These are phyloP conservation scores for Tilletia horrida DNA, from an alignment of 1,284 basidiomycete genomes.

Conservation along the genomic window DNA sequence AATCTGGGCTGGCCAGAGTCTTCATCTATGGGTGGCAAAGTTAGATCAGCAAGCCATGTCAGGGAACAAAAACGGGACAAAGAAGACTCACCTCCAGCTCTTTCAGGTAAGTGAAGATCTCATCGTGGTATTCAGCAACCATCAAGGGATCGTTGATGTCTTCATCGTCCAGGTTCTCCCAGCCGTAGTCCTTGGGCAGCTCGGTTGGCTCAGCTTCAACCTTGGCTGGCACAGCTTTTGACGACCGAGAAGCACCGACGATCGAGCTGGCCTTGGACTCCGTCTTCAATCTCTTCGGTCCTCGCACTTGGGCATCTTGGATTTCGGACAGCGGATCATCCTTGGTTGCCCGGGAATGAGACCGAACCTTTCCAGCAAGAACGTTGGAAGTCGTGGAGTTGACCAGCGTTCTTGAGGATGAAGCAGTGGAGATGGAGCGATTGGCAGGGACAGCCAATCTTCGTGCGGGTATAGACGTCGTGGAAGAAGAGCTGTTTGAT, in stretches of 20 bases:
- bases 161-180: constrained; percentile 86
- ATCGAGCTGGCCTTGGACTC: background rate
- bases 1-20: constrained; percentile 51
- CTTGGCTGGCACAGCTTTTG: background rate
- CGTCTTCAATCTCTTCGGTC: constrained; percentile 8
- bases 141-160: constrained; percentile 92
- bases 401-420: background rate
- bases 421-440: background rate
- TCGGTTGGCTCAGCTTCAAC: constrained; percentile 16
- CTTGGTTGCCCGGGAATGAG: constrained; percentile 13
- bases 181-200: constrained; percentile 60
- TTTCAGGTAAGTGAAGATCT: constrained; percentile 90
- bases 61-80: too few relatives aligned
- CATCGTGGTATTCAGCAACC: constrained; percentile 92
- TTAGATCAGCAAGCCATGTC: background rate
- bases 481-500: background rate
- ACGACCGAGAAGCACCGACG: background rate
- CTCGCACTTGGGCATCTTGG: background rate
- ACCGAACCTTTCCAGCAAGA: constrained; percentile 5
- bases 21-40: constrained; percentile 19
- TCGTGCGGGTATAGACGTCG: background rate
- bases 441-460: background rate
- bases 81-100: constrained; percentile 60
- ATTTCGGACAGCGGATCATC: constrained; percentile 10
- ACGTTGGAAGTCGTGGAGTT: background rate